Evolutionary conservation across 768 basidiomycete species (phyloP), one percentile per base, ranked within the genome.

Genomic region (Paxillus involutus): DNA sequence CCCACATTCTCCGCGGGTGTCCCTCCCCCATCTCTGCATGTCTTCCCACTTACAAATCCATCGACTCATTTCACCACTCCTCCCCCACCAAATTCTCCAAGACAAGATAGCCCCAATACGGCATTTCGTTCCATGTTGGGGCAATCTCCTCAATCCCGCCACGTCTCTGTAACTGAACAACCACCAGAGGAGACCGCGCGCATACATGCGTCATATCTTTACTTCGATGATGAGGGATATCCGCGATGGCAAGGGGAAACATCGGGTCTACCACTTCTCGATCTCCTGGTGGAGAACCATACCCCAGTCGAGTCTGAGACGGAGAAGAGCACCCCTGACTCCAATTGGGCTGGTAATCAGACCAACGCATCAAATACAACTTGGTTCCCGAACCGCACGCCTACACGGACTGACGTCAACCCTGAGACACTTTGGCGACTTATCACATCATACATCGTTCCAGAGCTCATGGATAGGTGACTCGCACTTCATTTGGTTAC

Each of bases 381-480:
- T 47, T 91, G 88, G 88, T 95, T 96, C 73, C 94, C 94, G 0
- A 86, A 94, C 67, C 80, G 94, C 37, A 84, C 82, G 17, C 83
- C 83, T 5, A 77, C 82, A 42, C 81, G 86, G 19, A 85, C 85
- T 33, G 89, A 92, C 62, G 80, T 88, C 53, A 91, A 94, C 63
- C 92, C 94, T 10, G 91, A 94, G 72, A 83, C 83, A 9, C 73
- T 91, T 5, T 97, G 94, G 94, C 84, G 88, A 54, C 77, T 89
- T 17, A 88, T 95, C 63, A 94, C 94, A 2, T 86, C 89, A 2
- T 83, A 85, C 52, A 93, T 96, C 52, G 82, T 83, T 4, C 91
- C 94, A 9, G 92, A 94, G 63, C 77, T 96, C 49, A 95, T 97
- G 92, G 94, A 97, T 71, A 93, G 83, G 94, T 91, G 61, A 63